Conservation (phyloP, 2,329 filamentous ascomycete species). For the Septoria petroselini region DNA sequence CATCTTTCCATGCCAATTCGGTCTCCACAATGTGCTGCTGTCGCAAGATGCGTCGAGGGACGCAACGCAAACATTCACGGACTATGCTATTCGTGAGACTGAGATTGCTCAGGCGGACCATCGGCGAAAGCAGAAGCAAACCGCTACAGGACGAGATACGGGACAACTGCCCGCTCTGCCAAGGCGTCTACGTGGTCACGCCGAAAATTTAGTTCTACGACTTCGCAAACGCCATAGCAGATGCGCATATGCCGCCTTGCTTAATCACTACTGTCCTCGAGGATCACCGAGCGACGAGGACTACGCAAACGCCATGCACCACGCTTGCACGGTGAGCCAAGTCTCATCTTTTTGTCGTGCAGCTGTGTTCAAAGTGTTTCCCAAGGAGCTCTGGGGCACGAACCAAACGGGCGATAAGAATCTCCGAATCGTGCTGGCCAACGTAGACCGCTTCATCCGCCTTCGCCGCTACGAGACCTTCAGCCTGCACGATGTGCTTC, state of each 20-base stretch:
- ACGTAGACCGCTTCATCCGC: constrained; percentile 73
- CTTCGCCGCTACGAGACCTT: constrained; percentile 78
- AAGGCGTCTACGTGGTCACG: constrained; percentile 61
- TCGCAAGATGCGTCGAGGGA: constrained; percentile 62
- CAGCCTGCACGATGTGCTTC: constrained; percentile 71
- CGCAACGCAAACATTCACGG: constrained; percentile 71
- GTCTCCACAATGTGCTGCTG: constrained; percentile 88
- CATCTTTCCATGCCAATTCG: constrained; percentile 88
- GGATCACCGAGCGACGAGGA: constrained; percentile 13
- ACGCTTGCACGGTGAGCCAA: constrained; percentile 63
- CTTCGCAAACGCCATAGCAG: constrained; percentile 68
- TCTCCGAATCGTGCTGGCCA: constrained; percentile 57
- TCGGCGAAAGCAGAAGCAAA: neutral
- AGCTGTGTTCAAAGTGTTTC: constrained; percentile 68
- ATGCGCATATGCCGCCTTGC: constrained; percentile 75
- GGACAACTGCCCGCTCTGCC: constrained; percentile 51
- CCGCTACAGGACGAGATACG: neutral
- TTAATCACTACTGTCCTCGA: constrained; percentile 76
- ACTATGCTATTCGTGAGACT: constrained; percentile 80
- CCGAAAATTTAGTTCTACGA: constrained; percentile 59
- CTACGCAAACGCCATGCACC: constrained; percentile 52
- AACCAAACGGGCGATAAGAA: constrained; percentile 58
- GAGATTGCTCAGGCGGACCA: constrained; percentile 58
- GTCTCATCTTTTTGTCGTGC: constrained; percentile 88
- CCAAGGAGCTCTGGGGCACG: constrained; percentile 69